Evolutionary conservation across 345 rosid genomes (phyloP), one percentile per base, ranked within the genome.

Genomic region (Garcia nutans): DNA sequence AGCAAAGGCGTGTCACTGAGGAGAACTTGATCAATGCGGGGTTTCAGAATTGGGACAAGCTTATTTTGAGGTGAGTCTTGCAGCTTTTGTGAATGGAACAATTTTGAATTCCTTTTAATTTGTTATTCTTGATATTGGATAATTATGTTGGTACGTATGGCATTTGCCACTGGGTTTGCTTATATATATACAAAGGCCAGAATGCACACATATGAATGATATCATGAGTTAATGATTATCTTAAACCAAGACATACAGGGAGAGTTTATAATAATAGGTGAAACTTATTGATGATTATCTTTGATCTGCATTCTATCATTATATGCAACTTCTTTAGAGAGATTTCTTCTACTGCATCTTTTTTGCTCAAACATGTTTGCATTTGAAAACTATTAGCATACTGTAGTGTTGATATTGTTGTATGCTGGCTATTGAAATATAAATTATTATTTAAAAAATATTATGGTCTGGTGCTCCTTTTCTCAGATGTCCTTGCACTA

Each of bases 21-120:
- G 85, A 89, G 52, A 96, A 91, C 82, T 82, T 96, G 82, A 82
- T 80, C 54, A 84, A 79, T 74, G 97, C 91, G 0, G 98, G 99
- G 67, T 87, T 91, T 70, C 86, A 49, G 74, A 84, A 82, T 11
- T 96, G 98, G 99, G 93, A 96, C 77, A 90, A 83, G 82, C 98
- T 96, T 71, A 88, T 96, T 78, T 83, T 96, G 87, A 93, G 98
- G 99, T 93, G 65, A 72, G 69, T 26, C 2, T 59, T 64, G 16
- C 16, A 52, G 45, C 41, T 26, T 44, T 75, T 59, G 8, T 41
- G n/a, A 26, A 72, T 17, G 12, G 33, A 6, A 33, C 9, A 11
- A 63, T 23, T 64, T 49, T n/a, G 19, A 44, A 24, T 47, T 49
- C 17, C 8, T 70, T 13, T 59, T 58, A 15, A 6, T 56, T 12